Percentiles rank a stretch among this genome's conserved stretches.
phyloP scores from a whole-genome alignment of 23 red algal species.

The Cyanidiococcus yangmingshanensis region DNA sequence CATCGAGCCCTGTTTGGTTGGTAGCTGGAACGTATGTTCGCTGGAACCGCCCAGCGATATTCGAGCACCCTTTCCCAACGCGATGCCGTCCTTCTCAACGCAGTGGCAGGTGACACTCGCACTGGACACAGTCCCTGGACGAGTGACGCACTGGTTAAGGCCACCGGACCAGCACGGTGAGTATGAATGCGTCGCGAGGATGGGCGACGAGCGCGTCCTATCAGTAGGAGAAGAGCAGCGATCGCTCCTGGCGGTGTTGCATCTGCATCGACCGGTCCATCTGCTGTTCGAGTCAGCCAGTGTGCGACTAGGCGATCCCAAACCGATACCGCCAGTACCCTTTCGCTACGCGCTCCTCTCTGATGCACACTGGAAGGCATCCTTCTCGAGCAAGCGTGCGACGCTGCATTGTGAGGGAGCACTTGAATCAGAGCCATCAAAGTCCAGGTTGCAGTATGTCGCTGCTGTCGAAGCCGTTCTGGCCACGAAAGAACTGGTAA shows the following conservation, averaged over 20 bases:
- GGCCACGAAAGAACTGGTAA: not conserved
- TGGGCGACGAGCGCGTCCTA: not conserved
- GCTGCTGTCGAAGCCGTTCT: not conserved
- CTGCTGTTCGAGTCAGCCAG: not conserved
- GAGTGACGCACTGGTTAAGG: not conserved
- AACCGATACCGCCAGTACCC: not conserved
- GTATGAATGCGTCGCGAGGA: not conserved
- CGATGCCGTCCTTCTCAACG: not conserved
- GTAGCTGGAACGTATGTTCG: too few species aligned
- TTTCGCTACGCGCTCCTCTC: not conserved
- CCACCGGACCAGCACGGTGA: not conserved
- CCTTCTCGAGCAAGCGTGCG: not conserved
- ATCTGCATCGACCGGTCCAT: not conserved
- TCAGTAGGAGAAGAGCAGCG: not conserved
- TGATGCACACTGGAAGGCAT: not conserved
- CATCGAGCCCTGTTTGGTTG: too few species aligned
- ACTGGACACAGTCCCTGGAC: not conserved
- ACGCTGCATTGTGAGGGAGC: not conserved
- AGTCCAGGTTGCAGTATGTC: not conserved
- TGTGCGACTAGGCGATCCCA: not conserved
- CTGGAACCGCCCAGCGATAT: too few species aligned
- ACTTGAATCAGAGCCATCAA: not conserved
- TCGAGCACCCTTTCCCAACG: not conserved
- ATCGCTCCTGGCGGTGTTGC: not conserved
- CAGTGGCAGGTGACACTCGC: not conserved